Conservation (phyloP, 1,284 basidiomycete genomes). For the Cryptococcus wingfieldii region DNA sequence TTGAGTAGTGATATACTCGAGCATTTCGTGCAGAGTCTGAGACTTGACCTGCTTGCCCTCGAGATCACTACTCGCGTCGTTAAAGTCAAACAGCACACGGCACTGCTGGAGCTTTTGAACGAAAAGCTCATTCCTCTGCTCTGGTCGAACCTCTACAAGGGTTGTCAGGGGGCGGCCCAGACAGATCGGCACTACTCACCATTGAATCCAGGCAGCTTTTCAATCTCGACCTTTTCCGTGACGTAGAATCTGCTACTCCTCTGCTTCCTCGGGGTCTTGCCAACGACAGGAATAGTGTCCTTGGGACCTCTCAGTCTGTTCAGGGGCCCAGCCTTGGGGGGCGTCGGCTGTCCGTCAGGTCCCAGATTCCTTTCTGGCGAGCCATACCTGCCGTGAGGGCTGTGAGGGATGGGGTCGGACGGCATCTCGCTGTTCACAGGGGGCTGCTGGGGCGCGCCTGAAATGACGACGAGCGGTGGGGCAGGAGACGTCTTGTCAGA, state of each 20-base stretch:
- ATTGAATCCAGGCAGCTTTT: constrained; percentile 87
- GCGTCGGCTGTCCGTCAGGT: constrained; percentile 45
- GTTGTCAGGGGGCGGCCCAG: neutral
- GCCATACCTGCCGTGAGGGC: constrained; percentile 51
- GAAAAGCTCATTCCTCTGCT: constrained; percentile 86
- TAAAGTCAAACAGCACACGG: constrained; percentile 97
- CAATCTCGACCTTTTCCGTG: constrained; percentile 92
- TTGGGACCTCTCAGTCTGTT: constrained; percentile 57
- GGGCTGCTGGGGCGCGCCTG: constrained; percentile 50
- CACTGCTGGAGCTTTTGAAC: constrained; percentile 94
- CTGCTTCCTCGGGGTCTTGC: constrained; percentile 92
- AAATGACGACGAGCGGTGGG: constrained; percentile 86
- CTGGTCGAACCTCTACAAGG: constrained; percentile 74
- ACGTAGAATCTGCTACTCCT: constrained; percentile 93
- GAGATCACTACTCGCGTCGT: constrained; percentile 92
- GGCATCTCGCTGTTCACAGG: constrained; percentile 56
- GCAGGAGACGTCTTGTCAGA: constrained; percentile 52
- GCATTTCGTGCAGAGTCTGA: constrained; percentile 95
- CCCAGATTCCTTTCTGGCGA: constrained; percentile 37
- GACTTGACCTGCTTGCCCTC: constrained; percentile 99
- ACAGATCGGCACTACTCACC: constrained; percentile 56
- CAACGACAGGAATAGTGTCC: constrained; percentile 90
- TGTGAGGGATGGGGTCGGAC: constrained; percentile 57
- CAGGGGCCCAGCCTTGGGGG: constrained; percentile 51
- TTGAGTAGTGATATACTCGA: constrained; percentile 98